Percentiles rank a stretch among this genome's conserved stretches.
phyloP scores from a whole-genome alignment of 768 basidiomycete genomes.

The Scleroderma bovista region DNA sequence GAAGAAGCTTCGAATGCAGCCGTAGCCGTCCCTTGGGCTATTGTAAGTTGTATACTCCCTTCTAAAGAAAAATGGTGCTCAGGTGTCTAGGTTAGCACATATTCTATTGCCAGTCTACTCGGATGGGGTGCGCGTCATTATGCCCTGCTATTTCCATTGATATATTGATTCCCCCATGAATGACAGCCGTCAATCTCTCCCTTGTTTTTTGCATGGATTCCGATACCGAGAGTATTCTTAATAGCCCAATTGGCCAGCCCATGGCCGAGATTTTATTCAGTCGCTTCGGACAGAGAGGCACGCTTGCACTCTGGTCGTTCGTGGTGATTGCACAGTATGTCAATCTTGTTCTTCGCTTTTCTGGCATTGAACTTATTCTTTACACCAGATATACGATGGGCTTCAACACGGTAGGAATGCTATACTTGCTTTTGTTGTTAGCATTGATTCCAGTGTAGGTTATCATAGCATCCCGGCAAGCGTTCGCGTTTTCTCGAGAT shows the following conservation, averaged over 20 bases:
- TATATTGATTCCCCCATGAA: neutral
- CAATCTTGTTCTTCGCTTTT: too few relatives aligned
- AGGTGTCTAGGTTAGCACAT: conserved; percentile 25
- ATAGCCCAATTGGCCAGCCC: conserved; percentile 37
- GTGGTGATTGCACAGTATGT: conserved; percentile 45
- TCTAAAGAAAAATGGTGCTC: neutral
- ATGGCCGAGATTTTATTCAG: conserved; percentile 40
- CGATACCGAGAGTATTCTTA: conserved; percentile 38
- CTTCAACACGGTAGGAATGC: too few relatives aligned
- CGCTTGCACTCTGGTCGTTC: conserved; percentile 49
- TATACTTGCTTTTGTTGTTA: too few relatives aligned
- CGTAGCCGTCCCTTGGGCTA: conserved; percentile 53
- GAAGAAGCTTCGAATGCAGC: conserved; percentile 53
- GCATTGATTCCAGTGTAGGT: too few relatives aligned
- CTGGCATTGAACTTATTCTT: too few relatives aligned
- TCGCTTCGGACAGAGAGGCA: conserved; percentile 38
- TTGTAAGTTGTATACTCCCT: conserved; percentile 27
- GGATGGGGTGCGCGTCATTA: conserved; percentile 35
- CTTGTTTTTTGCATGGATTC: conserved; percentile 56
- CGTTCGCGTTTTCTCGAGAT: conserved; percentile 47
- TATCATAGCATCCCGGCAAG: too few relatives aligned
- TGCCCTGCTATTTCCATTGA: neutral
- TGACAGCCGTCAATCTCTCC: conserved; percentile 43
- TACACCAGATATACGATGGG: too few relatives aligned
- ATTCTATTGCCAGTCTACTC: conserved; percentile 39